Base-by-base conservation (phyloP, 2,329 filamentous ascomycete genomes). In the Zarea fungicola region DNA sequence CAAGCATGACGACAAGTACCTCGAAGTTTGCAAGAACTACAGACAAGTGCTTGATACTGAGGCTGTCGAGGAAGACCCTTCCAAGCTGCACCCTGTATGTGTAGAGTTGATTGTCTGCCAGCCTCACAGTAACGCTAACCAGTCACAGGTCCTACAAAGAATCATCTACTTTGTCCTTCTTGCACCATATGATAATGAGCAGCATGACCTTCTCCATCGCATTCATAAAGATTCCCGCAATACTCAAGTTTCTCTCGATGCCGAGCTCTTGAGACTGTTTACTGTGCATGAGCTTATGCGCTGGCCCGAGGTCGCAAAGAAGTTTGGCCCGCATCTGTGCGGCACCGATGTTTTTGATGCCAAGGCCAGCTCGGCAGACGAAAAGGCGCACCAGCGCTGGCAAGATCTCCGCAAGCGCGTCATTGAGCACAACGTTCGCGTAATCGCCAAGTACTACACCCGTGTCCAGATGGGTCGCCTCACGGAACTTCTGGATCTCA, bases 91-190 rank as follows among this genome's bases (percentile, higher is more conserved):
- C 60, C 87, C 89, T 6, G 89, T 95, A 81, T 63, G 85, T 69
- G 37, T 14, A 11, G 14, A 32, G 16, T n/a, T 19, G 14, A 11
- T 35, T 9, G 9, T 26, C 5, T n/a, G 6, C 45, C 35, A 32
- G 4, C 29, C 13, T 9, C 3, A 10, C 14, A 25, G 45, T 25
- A n/a, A n/a, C 45, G 40, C 56, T 64, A 43, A 64, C 47, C 28
- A 8, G 14, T 19, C 2, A 37, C 16, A 95, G 89, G 83, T 90
- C 16, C 80, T 99, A 36, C 90, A 96, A 73, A 84, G 93, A 62
- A 90, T 97, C 65, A 91, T 97, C 70, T 97, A 95, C 78, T 99
- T 95, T 69, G 84, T 96, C 66, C 93, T 97, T 57, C 86, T 99
- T 44, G 88, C 93, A 7, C 91, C 93, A 7, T 90, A 97, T 70